Evolutionary conservation across 768 basidiomycete genomes (phyloP).

Genomic region (Tulasnella sp.): DNA sequence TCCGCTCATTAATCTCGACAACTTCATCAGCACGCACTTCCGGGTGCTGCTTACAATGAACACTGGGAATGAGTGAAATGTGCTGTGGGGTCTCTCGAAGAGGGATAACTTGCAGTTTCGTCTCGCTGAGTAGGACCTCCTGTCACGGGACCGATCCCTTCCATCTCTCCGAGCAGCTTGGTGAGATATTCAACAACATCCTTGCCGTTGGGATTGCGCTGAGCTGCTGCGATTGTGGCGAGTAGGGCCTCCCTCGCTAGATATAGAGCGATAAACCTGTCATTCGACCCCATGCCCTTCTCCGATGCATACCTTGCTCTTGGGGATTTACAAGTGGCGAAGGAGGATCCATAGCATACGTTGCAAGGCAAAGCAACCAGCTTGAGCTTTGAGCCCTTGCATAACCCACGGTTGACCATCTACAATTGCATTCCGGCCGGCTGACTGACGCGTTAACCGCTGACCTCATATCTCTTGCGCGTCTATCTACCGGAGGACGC

Average conservation of each 20-base stretch:
- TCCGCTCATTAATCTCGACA: background rate
- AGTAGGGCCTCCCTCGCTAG: constrained; percentile 4
- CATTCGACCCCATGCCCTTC: background rate
- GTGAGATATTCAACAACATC: constrained; percentile 5
- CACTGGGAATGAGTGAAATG: background rate
- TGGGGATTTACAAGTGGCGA: too few species aligned
- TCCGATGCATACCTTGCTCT: too few species aligned
- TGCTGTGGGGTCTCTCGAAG: background rate
- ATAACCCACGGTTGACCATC: too few species aligned
- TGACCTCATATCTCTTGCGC: too few species aligned
- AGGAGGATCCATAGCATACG: too few species aligned
- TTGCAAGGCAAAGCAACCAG: too few species aligned
- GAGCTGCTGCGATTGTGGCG: constrained; percentile 4
- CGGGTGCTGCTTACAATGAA: background rate
- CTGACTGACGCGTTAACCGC: too few species aligned
- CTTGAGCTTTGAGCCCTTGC: too few species aligned
- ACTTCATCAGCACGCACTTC: background rate
- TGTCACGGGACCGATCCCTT: background rate
- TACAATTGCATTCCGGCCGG: too few species aligned
- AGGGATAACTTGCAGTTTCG: background rate
- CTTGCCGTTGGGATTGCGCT: constrained; percentile 2
- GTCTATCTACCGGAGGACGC: too few species aligned
- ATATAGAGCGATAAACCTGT: background rate
- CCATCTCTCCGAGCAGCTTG: constrained; percentile 3
- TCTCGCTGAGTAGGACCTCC: background rate